Evolutionary conservation across 2,329 filamentous ascomycete species (phyloP).

Genomic region (Fusarium sterilihyphosum): DNA sequence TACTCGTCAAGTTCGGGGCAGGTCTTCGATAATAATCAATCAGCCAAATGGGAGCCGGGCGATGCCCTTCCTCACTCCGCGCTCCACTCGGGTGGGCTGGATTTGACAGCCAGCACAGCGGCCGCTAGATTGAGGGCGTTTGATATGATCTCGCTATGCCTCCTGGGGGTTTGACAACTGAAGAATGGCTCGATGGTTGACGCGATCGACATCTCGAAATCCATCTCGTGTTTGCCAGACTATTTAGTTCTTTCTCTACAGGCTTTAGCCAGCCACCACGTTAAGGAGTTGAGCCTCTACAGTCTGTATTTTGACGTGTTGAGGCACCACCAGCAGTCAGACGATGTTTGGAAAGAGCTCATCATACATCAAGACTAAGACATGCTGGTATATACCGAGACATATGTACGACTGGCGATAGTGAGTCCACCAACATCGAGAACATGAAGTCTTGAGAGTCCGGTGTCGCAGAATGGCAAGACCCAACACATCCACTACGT

Average conservation of each 20-base stretch:
- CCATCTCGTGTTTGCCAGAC: not conserved
- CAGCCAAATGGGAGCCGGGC: not conserved
- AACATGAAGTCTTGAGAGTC: not conserved
- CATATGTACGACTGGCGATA: not conserved
- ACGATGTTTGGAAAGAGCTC: not conserved
- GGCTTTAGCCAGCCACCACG: not conserved
- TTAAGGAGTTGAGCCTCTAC: not conserved
- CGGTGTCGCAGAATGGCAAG: not conserved
- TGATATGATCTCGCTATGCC: not conserved
- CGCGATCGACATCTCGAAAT: not conserved
- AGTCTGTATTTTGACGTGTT: not conserved
- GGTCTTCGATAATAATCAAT: not conserved
- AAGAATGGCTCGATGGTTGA: not conserved
- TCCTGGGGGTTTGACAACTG: not conserved
- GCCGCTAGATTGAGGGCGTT: constrained; percentile 44
- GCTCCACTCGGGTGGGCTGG: constrained; percentile 37
- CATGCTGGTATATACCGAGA: not conserved
- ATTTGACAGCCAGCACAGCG: constrained; percentile 35
- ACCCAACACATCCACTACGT: not conserved
- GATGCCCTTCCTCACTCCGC: constrained; percentile 27
- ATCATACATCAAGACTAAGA: not conserved
- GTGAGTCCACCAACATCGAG: not conserved
- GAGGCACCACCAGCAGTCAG: not conserved
- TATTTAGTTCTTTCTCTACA: not conserved
- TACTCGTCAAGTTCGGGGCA: constrained; percentile 12